These are phyloP conservation scores for Suillus bovinus DNA, from an alignment of 768 basidiomycete species.

Conservation along the genomic window DNA sequence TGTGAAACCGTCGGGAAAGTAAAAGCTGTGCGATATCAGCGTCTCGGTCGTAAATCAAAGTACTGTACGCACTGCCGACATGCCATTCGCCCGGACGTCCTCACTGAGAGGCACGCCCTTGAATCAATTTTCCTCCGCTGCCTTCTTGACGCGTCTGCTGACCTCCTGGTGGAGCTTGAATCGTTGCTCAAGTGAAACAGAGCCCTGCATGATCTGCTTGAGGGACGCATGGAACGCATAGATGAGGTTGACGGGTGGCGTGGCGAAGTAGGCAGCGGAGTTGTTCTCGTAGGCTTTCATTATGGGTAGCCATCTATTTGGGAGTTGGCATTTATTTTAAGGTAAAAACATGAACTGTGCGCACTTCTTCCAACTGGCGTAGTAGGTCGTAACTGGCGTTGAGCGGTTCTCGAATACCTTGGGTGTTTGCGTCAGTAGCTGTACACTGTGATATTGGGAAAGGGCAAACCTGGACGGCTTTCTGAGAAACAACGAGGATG, in stretches of 20 bases:
- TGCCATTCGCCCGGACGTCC: conserved; percentile 82
- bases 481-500: conserved; percentile 78
- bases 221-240: conserved; percentile 89
- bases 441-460: background rate
- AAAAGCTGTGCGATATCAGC: conserved; percentile 47
- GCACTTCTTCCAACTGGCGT: conserved; percentile 87
- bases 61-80: conserved; percentile 71
- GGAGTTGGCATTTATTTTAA: conserved; percentile 4
- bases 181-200: conserved; percentile 72
- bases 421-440: background rate
- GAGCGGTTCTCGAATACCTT: conserved; percentile 63
- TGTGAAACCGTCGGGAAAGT: conserved; percentile 79
- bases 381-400: conserved; percentile 73
- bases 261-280: conserved; percentile 87
- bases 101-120: conserved; percentile 66
- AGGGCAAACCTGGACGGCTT: conserved; percentile 61
- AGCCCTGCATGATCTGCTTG: conserved; percentile 59
- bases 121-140: conserved; percentile 67
- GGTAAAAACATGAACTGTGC: conserved; percentile 8
- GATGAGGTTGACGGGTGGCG: conserved; percentile 92
- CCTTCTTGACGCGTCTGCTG: conserved; percentile 66
- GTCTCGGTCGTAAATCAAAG: background rate
- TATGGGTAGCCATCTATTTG: conserved; percentile 78
- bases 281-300: conserved; percentile 93
- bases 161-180: conserved; percentile 74